These are phyloP conservation scores for Emmonsia crescens DNA, from an alignment of 2,329 filamentous ascomycete genomes.

Conservation along the genomic window DNA sequence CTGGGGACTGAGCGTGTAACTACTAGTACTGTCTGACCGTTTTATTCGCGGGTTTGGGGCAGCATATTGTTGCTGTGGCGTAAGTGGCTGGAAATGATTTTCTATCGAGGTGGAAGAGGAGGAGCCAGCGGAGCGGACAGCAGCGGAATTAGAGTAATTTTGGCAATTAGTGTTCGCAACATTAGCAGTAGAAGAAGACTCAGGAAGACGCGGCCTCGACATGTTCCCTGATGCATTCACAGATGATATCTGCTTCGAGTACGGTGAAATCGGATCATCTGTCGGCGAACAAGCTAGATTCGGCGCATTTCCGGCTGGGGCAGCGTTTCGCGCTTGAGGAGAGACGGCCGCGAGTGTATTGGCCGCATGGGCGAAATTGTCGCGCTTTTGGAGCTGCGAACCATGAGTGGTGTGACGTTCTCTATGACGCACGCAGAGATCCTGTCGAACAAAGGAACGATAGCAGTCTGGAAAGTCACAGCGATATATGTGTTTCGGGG, in stretches of 20 bases:
- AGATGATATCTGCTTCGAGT: background rate
- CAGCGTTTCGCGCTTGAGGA: conserved; percentile 4
- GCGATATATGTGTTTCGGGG: conserved; percentile 86
- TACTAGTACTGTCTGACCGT: conserved; percentile 20
- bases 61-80: conserved; percentile 17
- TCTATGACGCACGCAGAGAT: conserved; percentile 76
- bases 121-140: conserved; percentile 10
- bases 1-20: conserved; percentile 21
- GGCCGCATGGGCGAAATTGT: conserved; percentile 31
- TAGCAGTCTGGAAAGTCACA: conserved; percentile 89
- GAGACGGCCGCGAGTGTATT: conserved; percentile 11
- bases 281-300: conserved; percentile 19
- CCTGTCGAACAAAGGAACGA: conserved; percentile 83
- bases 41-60: conserved; percentile 18
- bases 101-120: conserved; percentile 25
- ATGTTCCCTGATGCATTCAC: background rate
- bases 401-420: conserved; percentile 62
- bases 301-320: conserved; percentile 17
- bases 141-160: conserved; percentile 11
- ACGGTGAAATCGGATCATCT: conserved; percentile 8
- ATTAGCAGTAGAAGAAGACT: conserved; percentile 9
- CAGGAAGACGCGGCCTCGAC: conserved; percentile 4
- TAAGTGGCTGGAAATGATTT: conserved; percentile 19
- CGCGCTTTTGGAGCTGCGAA: conserved; percentile 41
- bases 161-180: conserved; percentile 8